Percentiles rank a stretch among this genome's conserved stretches.
phyloP scores from a whole-genome alignment of 139 green algal species.

The Chloropicon primus region DNA sequence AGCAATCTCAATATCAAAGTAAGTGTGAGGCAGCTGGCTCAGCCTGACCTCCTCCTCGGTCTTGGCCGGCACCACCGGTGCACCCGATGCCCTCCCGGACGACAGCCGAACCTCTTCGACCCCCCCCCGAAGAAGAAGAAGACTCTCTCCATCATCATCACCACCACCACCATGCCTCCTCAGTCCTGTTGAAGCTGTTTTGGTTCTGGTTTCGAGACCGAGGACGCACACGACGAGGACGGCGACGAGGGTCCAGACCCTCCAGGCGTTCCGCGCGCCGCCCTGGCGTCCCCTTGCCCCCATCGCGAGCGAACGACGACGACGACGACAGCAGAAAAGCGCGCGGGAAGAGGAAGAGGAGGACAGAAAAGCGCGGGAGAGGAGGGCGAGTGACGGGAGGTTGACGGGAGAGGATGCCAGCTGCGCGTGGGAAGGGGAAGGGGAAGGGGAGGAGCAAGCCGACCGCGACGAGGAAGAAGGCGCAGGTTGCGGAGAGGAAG shows the following conservation, averaged over 20 bases:
- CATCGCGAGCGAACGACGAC: too few relatives aligned
- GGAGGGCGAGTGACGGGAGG: neutral
- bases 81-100: neutral
- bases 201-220: neutral
- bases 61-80: neutral
- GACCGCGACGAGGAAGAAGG: neutral
- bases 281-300: too few relatives aligned
- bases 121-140: neutral
- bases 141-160: neutral
- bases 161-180: too few relatives aligned
- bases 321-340: too few relatives aligned
- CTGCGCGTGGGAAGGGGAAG: neutral
- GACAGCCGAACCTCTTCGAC: neutral
- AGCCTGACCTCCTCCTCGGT: constrained; percentile 16
- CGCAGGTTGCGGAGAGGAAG: neutral
- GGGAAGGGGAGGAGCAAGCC: neutral
- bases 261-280: neutral
- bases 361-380: neutral
- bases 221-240: neutral
- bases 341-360: too few relatives aligned
- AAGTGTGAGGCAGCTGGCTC: constrained; percentile 29
- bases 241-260: neutral
- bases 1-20: constrained; percentile 35
- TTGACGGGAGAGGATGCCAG: too few relatives aligned
- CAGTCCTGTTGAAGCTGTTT: too few relatives aligned